Conservation (phyloP, 2,329 filamentous ascomycete genomes). For the Xylaria sp. region DNA sequence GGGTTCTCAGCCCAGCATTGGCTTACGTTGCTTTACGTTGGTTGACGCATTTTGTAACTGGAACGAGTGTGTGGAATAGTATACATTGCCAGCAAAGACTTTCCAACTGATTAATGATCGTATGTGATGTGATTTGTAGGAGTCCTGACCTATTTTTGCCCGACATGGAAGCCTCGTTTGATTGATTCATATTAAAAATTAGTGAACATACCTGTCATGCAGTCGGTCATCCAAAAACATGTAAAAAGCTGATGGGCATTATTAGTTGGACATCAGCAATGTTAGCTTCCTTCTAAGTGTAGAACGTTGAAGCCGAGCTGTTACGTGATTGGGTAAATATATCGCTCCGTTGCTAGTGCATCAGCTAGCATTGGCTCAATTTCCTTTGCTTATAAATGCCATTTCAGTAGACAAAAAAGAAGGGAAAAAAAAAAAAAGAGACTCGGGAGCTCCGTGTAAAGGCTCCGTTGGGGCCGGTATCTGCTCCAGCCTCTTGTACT, state of each 20-base stretch:
- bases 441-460: too few relatives aligned
- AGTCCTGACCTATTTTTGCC: neutral
- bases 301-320: neutral
- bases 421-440: too few relatives aligned
- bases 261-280: neutral
- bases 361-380: neutral
- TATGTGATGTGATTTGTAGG: neutral
- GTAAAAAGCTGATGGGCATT: neutral
- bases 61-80: neutral
- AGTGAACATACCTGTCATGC: neutral
- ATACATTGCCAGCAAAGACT: neutral
- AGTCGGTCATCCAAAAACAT: neutral
- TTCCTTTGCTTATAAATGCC: slow-evolving; percentile 27
- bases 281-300: neutral
- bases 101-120: neutral
- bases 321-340: slow-evolving; percentile 20
- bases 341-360: slow-evolving; percentile 8
- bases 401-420: too few relatives aligned
- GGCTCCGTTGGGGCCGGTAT: too few relatives aligned
- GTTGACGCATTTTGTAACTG: neutral
- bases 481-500: too few relatives aligned
- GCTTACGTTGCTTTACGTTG: neutral
- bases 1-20: neutral
- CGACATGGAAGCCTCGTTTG: neutral
- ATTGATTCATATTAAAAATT: neutral